Evolutionary conservation across 305 asterid genomes (phyloP), one percentile per base, ranked within the genome.

Genomic region (Solanum hybrid): DNA sequence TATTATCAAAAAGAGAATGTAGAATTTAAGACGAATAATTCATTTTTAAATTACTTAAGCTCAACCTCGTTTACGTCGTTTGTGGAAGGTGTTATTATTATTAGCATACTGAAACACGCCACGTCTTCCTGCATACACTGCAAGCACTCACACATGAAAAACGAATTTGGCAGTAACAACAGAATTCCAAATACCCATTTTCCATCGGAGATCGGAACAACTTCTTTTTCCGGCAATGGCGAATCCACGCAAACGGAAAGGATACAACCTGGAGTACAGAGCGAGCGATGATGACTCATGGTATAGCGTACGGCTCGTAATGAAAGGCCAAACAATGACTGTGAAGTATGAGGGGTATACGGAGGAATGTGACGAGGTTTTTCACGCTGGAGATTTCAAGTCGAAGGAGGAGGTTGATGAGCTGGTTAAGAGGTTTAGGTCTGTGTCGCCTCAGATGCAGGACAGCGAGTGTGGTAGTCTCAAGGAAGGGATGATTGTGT

Each of bases 281-380:
- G 87, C 88, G 36, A 31, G 5, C 10, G 95, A 91, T 24, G 96
- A 95, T 87, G 96, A 94, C 57, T 96, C 96, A 57, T 95, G 98
- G 98, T 95, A 95, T 90, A 92, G 89, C 11, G 95, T 88, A 2
- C 73, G 33, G n/a, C 91, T 90, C 34, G 83, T 76, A 10, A 4
- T 92, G n/a, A 90, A 91, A 89, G 83, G 81, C 15, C 91, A 27
- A 10, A 92, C 78, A 3, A 89, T 95, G 72, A 79, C 88, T 26
- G 91, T 95, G 51, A 90, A 90, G 29, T 91, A 88, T 89, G 17
- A 15, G 65, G 94, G 93, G 34, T 27, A 90, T 51, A 89, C 92
- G n/a, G 88, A n/a, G 31, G 81, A 1, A 31, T 29, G 78, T 89
- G 89, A 93, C 45, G 61, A 14, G 26, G 79, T 39, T 11, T 87